These are phyloP conservation scores for Pythium vanterpoolii DNA, from an alignment of 352 stramenopile genomes.

Conservation along the genomic window DNA sequence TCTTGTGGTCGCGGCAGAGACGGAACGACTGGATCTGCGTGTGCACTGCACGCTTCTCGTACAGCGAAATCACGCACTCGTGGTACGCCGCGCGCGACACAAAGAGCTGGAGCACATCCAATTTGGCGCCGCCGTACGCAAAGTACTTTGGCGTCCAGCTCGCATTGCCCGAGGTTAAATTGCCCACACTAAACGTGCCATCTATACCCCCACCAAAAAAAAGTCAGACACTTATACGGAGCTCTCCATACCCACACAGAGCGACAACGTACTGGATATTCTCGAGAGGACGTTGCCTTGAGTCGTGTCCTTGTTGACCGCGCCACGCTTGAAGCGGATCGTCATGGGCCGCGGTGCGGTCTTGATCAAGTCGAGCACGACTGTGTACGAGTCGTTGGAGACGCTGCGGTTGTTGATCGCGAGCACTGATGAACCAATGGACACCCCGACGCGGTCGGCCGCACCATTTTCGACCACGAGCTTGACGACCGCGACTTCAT, in stretches of 20 bases:
- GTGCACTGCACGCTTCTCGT: conserved; percentile 78
- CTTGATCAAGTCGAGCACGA: conserved; percentile 75
- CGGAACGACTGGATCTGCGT: conserved; percentile 85
- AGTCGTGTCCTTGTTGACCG: conserved; percentile 62
- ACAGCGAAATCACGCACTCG: conserved; percentile 83
- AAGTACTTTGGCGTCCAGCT: conserved; percentile 80
- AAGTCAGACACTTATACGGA: conserved; percentile 7
- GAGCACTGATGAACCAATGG: conserved; percentile 64
- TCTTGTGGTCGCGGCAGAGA: conserved; percentile 79
- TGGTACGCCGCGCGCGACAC: conserved; percentile 80
- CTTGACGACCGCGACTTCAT: conserved; percentile 74
- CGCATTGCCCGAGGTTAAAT: conserved; percentile 73
- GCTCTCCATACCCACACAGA: neutral
- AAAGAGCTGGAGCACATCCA: conserved; percentile 83
- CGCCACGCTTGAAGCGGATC: conserved; percentile 69
- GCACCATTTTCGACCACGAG: conserved; percentile 77
- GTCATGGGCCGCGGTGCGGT: conserved; percentile 64
- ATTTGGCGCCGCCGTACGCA: conserved; percentile 74
- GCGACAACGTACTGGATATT: conserved; percentile 62
- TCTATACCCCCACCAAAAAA: conserved; percentile 35
- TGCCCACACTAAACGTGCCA: conserved; percentile 81
- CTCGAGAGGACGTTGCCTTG: conserved; percentile 69
- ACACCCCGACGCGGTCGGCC: conserved; percentile 63
- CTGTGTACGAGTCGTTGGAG: conserved; percentile 54
- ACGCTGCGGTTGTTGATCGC: conserved; percentile 65